Evolutionary conservation across 345 rosid genomes (phyloP).

Genomic region (Gossypium bickii): DNA sequence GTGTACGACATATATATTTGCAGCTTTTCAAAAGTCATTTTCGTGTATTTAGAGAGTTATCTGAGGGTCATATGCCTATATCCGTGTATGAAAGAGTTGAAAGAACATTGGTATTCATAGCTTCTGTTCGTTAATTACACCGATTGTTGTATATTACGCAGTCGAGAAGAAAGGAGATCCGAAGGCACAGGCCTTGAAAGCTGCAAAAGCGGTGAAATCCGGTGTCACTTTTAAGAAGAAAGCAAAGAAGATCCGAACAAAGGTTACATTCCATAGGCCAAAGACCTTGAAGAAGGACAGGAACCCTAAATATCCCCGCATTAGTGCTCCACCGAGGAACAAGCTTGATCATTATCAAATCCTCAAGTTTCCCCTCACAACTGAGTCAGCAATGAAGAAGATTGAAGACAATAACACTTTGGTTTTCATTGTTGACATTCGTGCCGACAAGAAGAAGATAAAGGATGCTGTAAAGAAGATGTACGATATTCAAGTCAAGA

Average conservation of each 20-base stretch:
- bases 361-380: slow-evolving; percentile 85
- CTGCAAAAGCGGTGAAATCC: slow-evolving; percentile 81
- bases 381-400: slow-evolving; percentile 93
- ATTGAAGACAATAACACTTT: slow-evolving; percentile 93
- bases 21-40: too few relatives aligned
- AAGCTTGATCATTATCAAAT: slow-evolving; percentile 92
- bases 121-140: neutral
- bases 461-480: slow-evolving; percentile 88
- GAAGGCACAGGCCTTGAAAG: slow-evolving; percentile 82
- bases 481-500: slow-evolving; percentile 90
- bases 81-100: too few relatives aligned
- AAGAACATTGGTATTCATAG: neutral
- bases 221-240: slow-evolving; percentile 76
- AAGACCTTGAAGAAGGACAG: slow-evolving; percentile 80
- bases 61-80: too few relatives aligned
- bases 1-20: too few relatives aligned
- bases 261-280: slow-evolving; percentile 91
- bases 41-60: too few relatives aligned
- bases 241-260: slow-evolving; percentile 70
- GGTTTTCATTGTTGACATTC: slow-evolving; percentile 90
- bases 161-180: slow-evolving; percentile 73
- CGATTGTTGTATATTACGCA: slow-evolving; percentile 12
- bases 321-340: slow-evolving; percentile 80
- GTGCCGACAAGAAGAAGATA: slow-evolving; percentile 90
- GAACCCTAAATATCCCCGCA: slow-evolving; percentile 67